These are phyloP conservation scores for Murraya paniculata DNA, from an alignment of 345 rosid species.

Conservation along the genomic window DNA sequence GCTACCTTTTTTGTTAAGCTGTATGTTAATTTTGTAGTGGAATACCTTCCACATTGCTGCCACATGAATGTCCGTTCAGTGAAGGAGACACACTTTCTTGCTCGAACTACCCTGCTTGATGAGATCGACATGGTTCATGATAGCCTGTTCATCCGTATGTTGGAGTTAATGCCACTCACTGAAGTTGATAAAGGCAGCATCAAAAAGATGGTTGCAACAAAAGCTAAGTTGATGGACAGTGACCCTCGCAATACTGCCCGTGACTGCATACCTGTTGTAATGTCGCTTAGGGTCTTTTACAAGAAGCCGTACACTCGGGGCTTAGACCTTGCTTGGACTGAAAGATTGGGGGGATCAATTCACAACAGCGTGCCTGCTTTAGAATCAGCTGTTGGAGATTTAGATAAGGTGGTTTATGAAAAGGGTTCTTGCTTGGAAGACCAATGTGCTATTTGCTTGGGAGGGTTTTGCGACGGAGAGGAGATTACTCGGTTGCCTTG, in stretches of 20 bases:
- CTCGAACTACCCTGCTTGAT: neutral
- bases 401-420: neutral
- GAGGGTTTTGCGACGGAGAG: neutral
- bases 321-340: neutral
- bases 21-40: neutral
- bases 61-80: neutral
- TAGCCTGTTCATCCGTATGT: neutral
- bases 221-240: neutral
- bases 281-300: neutral
- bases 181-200: neutral
- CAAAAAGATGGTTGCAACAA: neutral
- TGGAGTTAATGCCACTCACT: neutral
- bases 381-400: neutral
- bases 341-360: neutral
- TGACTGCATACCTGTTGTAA: neutral
- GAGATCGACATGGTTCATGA: neutral
- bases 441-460: neutral
- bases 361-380: neutral
- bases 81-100: neutral
- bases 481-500: constrained; percentile 1
- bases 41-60: neutral
- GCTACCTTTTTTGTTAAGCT: neutral
- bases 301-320: neutral
- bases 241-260: neutral
- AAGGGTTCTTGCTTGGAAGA: neutral